Evolutionary conservation across 371 early-diverging fungal genomes (phyloP).

Genomic region (Chytridium lagenaria): DNA sequence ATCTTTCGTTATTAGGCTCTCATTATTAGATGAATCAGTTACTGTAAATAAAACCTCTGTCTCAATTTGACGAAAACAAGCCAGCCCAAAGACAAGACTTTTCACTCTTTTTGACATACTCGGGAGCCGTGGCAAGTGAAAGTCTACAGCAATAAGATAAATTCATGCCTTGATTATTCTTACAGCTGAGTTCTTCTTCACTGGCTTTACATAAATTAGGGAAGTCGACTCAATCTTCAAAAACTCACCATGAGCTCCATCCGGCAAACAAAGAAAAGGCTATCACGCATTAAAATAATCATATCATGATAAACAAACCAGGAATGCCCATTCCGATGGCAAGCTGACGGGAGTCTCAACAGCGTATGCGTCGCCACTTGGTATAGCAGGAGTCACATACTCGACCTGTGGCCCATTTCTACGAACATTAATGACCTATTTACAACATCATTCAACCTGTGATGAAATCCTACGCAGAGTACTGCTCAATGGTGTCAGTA

Average conservation of each 20-base stretch:
- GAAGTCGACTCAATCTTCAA: background rate
- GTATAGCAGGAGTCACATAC: slow-evolving; percentile 73
- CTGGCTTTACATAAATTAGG: slow-evolving; percentile 39
- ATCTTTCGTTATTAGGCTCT: slow-evolving; percentile 69
- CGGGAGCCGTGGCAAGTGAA: slow-evolving; percentile 78
- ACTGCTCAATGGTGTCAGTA: slow-evolving; percentile 27
- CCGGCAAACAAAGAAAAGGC: slow-evolving; percentile 60
- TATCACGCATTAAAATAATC: background rate
- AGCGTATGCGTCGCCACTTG: slow-evolving; percentile 21
- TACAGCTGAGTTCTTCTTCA: slow-evolving; percentile 74
- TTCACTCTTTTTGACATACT: slow-evolving; percentile 51
- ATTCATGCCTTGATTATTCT: too few relatives aligned
- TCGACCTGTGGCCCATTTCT: slow-evolving; percentile 65
- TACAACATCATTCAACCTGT: slow-evolving; percentile 33
- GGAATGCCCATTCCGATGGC: background rate
- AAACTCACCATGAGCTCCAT: slow-evolving; percentile 69
- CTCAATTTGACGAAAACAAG: slow-evolving; percentile 80
- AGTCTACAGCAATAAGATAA: slow-evolving; percentile 56
- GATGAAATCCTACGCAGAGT: slow-evolving; percentile 53
- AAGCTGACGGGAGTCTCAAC: background rate
- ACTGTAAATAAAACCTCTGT: slow-evolving; percentile 30
- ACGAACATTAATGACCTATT: background rate
- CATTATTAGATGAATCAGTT: background rate
- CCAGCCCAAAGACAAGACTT: slow-evolving; percentile 76
- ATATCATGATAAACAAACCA: background rate